Conservation (phyloP, 169 alveolate genomes). For the Perkinsus marinus region DNA sequence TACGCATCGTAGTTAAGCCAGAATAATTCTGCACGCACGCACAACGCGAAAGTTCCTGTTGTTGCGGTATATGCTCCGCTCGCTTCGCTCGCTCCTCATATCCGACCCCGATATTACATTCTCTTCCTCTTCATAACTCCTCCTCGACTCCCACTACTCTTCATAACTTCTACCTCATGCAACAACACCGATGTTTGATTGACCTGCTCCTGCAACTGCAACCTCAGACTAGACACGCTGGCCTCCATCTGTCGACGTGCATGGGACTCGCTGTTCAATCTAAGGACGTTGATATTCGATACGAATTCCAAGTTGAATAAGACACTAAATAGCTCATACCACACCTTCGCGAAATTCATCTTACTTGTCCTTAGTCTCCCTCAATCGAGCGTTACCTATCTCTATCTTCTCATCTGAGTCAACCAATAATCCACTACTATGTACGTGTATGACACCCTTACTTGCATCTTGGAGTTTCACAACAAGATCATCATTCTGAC, state of each 20-base stretch:
- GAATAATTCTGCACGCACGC: no score
- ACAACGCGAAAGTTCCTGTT: no score
- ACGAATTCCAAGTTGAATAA: no score
- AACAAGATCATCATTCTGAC: background rate
- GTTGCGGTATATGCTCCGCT: no score
- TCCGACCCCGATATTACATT: background rate
- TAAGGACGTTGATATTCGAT: background rate
- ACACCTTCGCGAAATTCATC: background rate
- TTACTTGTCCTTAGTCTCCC: background rate
- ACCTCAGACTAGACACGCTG: background rate
- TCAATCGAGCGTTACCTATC: background rate
- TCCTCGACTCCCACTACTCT: background rate
- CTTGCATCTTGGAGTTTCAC: background rate
- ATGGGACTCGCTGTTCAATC: background rate
- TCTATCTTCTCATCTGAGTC: background rate
- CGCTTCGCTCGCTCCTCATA: no score
- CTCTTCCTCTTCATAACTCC: background rate
- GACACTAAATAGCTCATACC: no score
- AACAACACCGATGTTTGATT: background rate
- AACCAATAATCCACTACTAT: background rate
- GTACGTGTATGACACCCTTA: background rate
- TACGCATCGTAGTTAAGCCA: no score
- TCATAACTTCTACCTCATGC: background rate
- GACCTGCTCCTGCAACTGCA: background rate
- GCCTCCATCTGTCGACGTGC: background rate